Base-by-base conservation (phyloP, 1,284 basidiomycete species). In the Apiotrichum akiyoshidainum region DNA sequence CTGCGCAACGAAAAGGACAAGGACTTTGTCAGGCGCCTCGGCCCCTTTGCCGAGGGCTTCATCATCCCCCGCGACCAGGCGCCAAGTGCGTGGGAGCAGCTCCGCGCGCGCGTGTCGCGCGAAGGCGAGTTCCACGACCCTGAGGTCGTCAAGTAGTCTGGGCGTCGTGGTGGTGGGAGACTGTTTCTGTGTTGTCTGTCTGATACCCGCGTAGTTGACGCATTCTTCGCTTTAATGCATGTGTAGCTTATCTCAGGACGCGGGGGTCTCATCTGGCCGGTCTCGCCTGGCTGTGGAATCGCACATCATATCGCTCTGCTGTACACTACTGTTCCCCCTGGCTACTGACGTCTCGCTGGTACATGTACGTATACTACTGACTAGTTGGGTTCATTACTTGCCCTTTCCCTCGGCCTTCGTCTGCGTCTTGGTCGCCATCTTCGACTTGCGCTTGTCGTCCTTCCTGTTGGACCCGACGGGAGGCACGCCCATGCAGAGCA, bases 1-100 rank as follows among this genome's bases (percentile, higher is more conserved):
- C 59, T 75, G 22, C 64, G 65, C 22, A 57, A 65, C 45, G 72
- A 73, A 57, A 63, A 61, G 21, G 72, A 72, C 52, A 52, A 60
- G 57, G 57, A 49, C 2, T 70, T 72, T 48, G 55, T 70, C 19
- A 37, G 56, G n/a, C 59, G 68, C 2, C 63, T 75, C 17, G 72
- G 67, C 11, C 58, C 63, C 35, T 72, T 74, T 41, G 52, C 57
- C 12, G 50, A 64, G 17, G 64, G 64, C n/a, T 71, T 75, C 58
- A 52, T 51, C 35, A 49, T 68, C 12, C 63, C 60, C 3, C 55
- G 63, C 42, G 66, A 65, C 5, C 64, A 74, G 56, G 52, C 67
- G 14, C 53, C 48, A 13, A 59, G 46, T 1, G 56, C 71, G 12
- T 68, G 65, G 63, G 57, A 64, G 26, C 60, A 64, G 21, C 58